These are phyloP conservation scores for Conringia planisiliqua DNA, from an alignment of 345 rosid genomes.

Conservation along the genomic window DNA sequence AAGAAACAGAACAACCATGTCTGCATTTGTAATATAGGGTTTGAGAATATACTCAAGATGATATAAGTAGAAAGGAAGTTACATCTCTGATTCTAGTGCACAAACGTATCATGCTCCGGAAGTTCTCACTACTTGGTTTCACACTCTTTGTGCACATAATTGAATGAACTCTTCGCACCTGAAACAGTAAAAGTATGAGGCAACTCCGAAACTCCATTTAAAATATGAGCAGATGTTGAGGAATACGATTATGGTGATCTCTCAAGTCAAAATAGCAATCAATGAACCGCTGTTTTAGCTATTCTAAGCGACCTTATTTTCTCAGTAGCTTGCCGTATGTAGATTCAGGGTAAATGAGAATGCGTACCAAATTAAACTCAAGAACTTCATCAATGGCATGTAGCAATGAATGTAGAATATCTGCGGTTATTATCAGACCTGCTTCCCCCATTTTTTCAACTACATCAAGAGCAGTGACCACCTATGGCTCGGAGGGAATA, in stretches of 20 bases:
- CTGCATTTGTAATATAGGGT: neutral
- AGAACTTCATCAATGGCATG: slow-evolving; percentile 46
- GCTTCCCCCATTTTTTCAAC: slow-evolving; percentile 58
- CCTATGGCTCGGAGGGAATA: slow-evolving; percentile 44
- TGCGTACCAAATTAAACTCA: slow-evolving; percentile 66
- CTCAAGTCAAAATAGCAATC: neutral
- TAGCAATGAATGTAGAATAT: slow-evolving; percentile 46
- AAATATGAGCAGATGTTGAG: neutral
- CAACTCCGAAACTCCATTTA: neutral
- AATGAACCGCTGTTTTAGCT: neutral
- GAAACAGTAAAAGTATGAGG: neutral
- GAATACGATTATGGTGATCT: slow-evolving; percentile 14
- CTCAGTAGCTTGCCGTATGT: neutral
- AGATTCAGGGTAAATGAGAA: neutral
- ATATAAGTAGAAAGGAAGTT: slow-evolving; percentile 29
- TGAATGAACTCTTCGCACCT: slow-evolving; percentile 70
- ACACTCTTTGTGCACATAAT: slow-evolving; percentile 45
- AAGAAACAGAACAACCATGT: slow-evolving; percentile 1
- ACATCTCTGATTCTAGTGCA: slow-evolving; percentile 78
- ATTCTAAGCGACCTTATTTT: neutral
- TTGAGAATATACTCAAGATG: slow-evolving; percentile 7
- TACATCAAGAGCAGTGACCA: slow-evolving; percentile 68
- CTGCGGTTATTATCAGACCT: slow-evolving; percentile 48
- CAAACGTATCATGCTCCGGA: slow-evolving; percentile 64
- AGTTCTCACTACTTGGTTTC: slow-evolving; percentile 66